Conservation (phyloP, 371 early-diverging fungal species). For the Rhizopus sp. region DNA sequence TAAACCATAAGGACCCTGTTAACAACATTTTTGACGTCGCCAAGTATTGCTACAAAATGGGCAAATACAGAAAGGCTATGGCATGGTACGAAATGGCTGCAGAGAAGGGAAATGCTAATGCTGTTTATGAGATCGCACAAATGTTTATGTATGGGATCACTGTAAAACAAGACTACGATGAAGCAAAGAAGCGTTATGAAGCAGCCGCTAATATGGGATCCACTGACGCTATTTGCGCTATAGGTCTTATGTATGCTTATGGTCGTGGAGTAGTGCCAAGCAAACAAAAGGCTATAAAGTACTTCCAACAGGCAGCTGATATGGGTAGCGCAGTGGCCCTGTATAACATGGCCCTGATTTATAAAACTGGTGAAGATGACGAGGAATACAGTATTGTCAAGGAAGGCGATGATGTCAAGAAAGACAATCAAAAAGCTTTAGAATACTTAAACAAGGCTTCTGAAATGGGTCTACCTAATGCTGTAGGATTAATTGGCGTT, state of each 20-base stretch:
- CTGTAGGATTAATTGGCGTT: too few species aligned
- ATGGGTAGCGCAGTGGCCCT: too few species aligned
- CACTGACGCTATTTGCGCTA: not conserved
- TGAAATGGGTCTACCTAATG: not conserved
- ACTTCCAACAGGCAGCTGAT: not conserved
- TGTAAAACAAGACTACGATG: slow-evolving; percentile 5
- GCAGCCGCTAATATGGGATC: too few species aligned
- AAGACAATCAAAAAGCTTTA: not conserved
- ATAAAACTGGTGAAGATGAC: too few species aligned
- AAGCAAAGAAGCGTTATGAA: not conserved
- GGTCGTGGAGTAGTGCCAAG: slow-evolving; percentile 7
- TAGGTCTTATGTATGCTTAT: not conserved
- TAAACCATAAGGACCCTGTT: too few species aligned
- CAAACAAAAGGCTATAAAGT: slow-evolving; percentile 1
- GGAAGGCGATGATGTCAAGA: not conserved
- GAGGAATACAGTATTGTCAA: too few species aligned
- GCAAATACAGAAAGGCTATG: slow-evolving; percentile 2
- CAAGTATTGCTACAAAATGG: too few species aligned
- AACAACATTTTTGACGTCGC: too few species aligned
- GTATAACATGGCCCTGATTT: not conserved
- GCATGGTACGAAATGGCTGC: slow-evolving; percentile 8
- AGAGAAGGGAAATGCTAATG: slow-evolving; percentile 1
- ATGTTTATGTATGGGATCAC: slow-evolving; percentile 4
- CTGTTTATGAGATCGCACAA: not conserved
- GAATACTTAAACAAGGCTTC: not conserved